Evolutionary conservation across 116 monocot genomes (phyloP), one percentile per base, ranked within the genome.

Genomic region (Cymodocea nodosa): DNA sequence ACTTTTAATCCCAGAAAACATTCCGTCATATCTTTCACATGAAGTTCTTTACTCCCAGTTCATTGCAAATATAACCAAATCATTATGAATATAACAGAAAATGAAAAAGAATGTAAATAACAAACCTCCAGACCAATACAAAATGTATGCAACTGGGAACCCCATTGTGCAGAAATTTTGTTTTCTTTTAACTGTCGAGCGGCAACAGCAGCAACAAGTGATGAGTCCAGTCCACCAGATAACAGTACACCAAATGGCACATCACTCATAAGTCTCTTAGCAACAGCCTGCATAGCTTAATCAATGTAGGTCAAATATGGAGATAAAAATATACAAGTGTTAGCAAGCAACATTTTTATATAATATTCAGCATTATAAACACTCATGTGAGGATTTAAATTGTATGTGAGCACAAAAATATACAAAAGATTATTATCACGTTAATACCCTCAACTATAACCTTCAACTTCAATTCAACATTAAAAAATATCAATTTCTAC

Each of bases 221-320:
- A 98, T 2, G 98, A 98, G 62, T 92, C 98, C 60, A 98, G 85
- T 52, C 98, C 98, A 64, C 98, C 95, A 72, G 95, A 95, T 36
- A 95, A 77, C 20, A 95, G 85, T 51, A 95, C 95, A 56, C 95
- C 95, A 74, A 95, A 95, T 52, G 95, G 95, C 51, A 95, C 95
- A 78, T 95, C 95, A 9, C 90, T 81, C 95, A 95, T 95, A 35
- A 95, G 86, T 76, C 95, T 87, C 74, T 90, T 95, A 35, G 81
- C 36, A 54, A 95, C 87, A 79, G 95, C 82, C 95, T 95, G 71
- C 36, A 78, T 10, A 59, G 1, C 62, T 59, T 17, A 61, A 20
- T 16, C 1, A 17, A 62, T 40, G 15, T 17, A 39, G 62, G 35
- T 22, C 23, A 58, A 58, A 24, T 58, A 23, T 12, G 15, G 23